phyloP scores from a whole-genome alignment of 1,284 basidiomycete genomes.

The Ceratobasidium sp. region DNA sequence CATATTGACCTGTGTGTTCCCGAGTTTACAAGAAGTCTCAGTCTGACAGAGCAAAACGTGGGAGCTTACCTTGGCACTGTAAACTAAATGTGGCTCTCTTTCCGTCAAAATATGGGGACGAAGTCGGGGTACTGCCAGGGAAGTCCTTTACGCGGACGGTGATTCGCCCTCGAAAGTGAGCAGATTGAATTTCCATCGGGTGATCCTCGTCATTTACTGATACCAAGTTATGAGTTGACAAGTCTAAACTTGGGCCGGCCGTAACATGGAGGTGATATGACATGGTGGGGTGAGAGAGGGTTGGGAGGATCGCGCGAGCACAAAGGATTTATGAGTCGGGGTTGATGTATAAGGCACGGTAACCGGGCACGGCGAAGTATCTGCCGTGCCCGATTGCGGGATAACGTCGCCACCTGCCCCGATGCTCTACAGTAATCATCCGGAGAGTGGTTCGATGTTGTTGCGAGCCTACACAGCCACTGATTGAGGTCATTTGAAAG shows the following conservation, averaged over 20 bases:
- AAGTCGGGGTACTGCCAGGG: not conserved
- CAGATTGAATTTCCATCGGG: slow-evolving; percentile 20
- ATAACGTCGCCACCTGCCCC: not conserved
- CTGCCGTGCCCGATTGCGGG: not conserved
- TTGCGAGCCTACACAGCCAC: not conserved
- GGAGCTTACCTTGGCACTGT: slow-evolving; percentile 39
- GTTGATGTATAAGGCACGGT: too few species aligned
- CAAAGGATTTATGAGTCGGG: not conserved
- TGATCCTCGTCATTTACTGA: slow-evolving; percentile 40
- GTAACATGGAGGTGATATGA: slow-evolving; percentile 35
- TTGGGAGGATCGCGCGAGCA: not conserved
- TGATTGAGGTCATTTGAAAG: not conserved
- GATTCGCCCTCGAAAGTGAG: slow-evolving; percentile 34
- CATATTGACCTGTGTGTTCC: slow-evolving; percentile 25
- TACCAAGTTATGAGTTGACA: slow-evolving; percentile 32
- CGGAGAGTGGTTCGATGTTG: not conserved
- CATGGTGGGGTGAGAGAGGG: slow-evolving; percentile 18
- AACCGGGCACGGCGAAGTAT: not conserved
- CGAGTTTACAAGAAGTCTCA: not conserved
- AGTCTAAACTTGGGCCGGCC: slow-evolving; percentile 42
- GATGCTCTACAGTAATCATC: slow-evolving; percentile 3
- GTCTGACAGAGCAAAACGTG: not conserved
- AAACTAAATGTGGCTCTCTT: slow-evolving; percentile 41
- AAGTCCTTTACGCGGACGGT: slow-evolving; percentile 38
- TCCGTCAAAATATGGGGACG: slow-evolving; percentile 34